Conservation (phyloP, 306 rosid genomes). For the Leucaena leucocephala region DNA sequence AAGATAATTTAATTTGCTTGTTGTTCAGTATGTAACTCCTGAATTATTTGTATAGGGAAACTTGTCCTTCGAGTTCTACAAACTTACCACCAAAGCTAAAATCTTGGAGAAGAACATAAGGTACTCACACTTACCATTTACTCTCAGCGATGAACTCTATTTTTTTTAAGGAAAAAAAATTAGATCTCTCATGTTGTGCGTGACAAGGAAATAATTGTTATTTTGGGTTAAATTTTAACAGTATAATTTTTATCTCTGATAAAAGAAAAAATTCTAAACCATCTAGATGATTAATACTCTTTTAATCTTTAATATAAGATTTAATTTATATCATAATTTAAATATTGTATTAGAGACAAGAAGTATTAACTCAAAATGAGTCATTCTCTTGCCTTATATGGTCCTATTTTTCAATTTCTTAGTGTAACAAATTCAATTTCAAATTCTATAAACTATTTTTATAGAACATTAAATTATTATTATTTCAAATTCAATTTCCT, state of each 20-base stretch:
- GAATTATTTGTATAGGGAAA: constrained; percentile 36
- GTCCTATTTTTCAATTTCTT: neutral
- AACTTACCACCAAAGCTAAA: constrained; percentile 59
- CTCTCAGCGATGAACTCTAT: too few species aligned
- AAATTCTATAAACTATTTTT: too few species aligned
- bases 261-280: neutral
- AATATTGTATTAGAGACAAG: too few species aligned
- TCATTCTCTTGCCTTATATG: too few species aligned
- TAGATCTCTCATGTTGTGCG: neutral
- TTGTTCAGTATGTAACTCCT: constrained; percentile 1
- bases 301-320: too few species aligned
- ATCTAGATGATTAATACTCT: neutral
- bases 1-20: neutral
- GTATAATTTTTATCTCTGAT: neutral
- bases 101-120: constrained; percentile 62
- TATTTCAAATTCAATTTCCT: neutral
- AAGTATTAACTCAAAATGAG: neutral
- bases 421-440: neutral
- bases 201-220: neutral
- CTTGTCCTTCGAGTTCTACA: constrained; percentile 60
- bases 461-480: neutral
- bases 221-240: neutral
- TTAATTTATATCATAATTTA: too few species aligned
- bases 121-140: constrained; percentile 33
- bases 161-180: too few species aligned